Conservation (phyloP, 176 grass and related monocot species). For the Lolium rigidum region DNA sequence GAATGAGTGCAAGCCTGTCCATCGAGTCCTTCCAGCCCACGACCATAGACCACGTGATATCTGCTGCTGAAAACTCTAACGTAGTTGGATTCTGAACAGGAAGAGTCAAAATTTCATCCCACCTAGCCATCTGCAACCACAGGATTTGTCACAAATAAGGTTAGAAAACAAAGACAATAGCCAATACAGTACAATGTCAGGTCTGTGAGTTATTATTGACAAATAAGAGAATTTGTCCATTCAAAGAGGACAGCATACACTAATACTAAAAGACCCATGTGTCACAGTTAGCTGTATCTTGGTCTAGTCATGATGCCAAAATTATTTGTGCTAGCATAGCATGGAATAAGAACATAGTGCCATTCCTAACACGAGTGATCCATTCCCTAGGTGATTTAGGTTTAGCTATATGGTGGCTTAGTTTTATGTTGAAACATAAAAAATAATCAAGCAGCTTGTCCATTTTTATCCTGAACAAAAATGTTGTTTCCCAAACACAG, state of each 20-base stretch:
- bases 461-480: slow-evolving; percentile 1
- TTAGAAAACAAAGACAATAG: not conserved
- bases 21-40: slow-evolving; percentile 92
- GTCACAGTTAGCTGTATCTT: not conserved
- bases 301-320: not conserved
- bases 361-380: slow-evolving; percentile 7
- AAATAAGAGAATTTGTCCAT: not conserved
- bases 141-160: not conserved
- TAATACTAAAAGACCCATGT: not conserved
- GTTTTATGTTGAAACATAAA: not conserved
- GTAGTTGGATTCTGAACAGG: slow-evolving; percentile 90
- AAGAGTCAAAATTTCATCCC: slow-evolving; percentile 93
- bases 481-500: not conserved
- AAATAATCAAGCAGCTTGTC: not conserved
- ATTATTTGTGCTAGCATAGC: not conserved
- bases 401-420: not conserved
- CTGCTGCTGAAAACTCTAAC: slow-evolving; percentile 81
- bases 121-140: slow-evolving; percentile 76
- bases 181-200: not conserved
- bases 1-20: slow-evolving; percentile 92
- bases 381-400: not conserved
- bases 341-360: not conserved
- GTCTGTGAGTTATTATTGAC: not conserved
- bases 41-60: slow-evolving; percentile 90
- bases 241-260: not conserved